Percentiles rank a stretch among this genome's conserved stretches.
These are phyloP conservation scores for Colletotrichum noveboracense DNA, from an alignment of 2,329 filamentous ascomycete genomes.

Conservation along the genomic window DNA sequence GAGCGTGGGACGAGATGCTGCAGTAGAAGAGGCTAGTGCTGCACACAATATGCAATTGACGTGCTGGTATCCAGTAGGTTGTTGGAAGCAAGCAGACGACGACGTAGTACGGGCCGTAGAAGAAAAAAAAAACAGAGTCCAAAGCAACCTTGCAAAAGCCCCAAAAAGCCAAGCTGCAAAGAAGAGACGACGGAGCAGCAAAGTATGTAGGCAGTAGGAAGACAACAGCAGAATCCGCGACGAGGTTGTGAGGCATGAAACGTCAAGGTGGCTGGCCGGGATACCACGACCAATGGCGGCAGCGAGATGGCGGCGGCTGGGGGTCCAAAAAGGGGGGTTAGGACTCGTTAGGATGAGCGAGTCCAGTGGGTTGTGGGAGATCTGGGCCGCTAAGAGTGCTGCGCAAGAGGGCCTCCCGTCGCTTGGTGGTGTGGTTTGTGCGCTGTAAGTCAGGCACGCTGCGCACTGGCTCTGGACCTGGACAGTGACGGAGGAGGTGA, in stretches of 20 bases:
- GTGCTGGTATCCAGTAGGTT: neutral
- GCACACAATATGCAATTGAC: neutral
- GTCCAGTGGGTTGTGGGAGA: constrained; percentile 1
- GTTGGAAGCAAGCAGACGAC: neutral
- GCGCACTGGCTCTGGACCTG: neutral
- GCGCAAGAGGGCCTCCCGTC: neutral
- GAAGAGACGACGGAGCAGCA: neutral
- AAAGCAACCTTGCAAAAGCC: neutral
- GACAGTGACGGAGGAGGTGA: neutral
- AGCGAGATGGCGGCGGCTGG: neutral
- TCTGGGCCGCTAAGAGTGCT: constrained; percentile 5
- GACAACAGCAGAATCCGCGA: constrained; percentile 30
- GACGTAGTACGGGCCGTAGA: neutral
- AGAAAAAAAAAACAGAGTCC: neutral
- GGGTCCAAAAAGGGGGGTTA: constrained; percentile 10
- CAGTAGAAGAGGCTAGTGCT: neutral
- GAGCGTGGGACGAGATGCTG: constrained; percentile 8
- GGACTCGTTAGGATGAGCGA: neutral
- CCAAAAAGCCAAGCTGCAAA: neutral
- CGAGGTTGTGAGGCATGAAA: constrained; percentile 34
- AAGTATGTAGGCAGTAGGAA: neutral
- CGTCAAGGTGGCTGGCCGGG: constrained; percentile 29
- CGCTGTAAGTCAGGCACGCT: neutral
- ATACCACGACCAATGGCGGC: constrained; percentile 24
- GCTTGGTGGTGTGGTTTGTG: neutral